Percentiles rank a stretch among this genome's conserved stretches.
Evolutionary conservation across 1,284 basidiomycete species (phyloP).

Genomic region (Prillingera fragicola): DNA sequence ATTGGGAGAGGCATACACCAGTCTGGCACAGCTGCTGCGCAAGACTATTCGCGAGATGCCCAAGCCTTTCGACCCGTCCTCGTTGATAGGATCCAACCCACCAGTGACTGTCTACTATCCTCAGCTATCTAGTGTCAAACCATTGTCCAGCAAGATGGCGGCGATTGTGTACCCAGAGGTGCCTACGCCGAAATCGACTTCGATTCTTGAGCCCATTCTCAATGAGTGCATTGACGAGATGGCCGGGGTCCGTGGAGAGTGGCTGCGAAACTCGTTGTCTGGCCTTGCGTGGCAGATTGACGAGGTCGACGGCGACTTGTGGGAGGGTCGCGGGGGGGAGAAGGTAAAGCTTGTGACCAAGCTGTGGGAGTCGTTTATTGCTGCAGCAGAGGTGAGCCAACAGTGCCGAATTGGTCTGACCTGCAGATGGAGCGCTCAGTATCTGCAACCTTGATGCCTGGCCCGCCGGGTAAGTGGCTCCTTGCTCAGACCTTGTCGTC

Average conservation of each 20-base stretch:
- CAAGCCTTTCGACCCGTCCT: slow-evolving; percentile 8
- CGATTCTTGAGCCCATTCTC: slow-evolving; percentile 24
- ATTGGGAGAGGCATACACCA: slow-evolving; percentile 37
- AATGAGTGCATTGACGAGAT: slow-evolving; percentile 24
- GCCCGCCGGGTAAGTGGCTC: slow-evolving; percentile 26
- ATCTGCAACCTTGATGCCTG: slow-evolving; percentile 25
- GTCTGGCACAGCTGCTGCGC: slow-evolving; percentile 33
- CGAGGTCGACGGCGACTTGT: slow-evolving; percentile 34
- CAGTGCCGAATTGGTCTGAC: no score
- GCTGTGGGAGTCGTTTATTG: slow-evolving; percentile 35
- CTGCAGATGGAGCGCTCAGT: no score
- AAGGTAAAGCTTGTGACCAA: slow-evolving; percentile 31
- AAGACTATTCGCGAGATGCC: slow-evolving; percentile 25
- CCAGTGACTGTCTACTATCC: slow-evolving; percentile 35
- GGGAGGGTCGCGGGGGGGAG: slow-evolving; percentile 31
- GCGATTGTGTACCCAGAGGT: slow-evolving; percentile 19
- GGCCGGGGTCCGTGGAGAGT: slow-evolving; percentile 30
- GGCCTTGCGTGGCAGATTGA: slow-evolving; percentile 25
- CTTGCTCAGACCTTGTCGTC: slow-evolving; percentile 26
- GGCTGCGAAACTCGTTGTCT: slow-evolving; percentile 27
- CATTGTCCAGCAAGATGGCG: slow-evolving; percentile 19
- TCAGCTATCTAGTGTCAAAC: slow-evolving; percentile 23
- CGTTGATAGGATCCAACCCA: slow-evolving; percentile 15
- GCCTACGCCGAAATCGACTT: slow-evolving; percentile 26
- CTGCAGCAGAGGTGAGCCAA: slow-evolving; percentile 36